These are phyloP conservation scores for Mycena leptocephala DNA, from an alignment of 768 basidiomycete genomes.

Conservation along the genomic window DNA sequence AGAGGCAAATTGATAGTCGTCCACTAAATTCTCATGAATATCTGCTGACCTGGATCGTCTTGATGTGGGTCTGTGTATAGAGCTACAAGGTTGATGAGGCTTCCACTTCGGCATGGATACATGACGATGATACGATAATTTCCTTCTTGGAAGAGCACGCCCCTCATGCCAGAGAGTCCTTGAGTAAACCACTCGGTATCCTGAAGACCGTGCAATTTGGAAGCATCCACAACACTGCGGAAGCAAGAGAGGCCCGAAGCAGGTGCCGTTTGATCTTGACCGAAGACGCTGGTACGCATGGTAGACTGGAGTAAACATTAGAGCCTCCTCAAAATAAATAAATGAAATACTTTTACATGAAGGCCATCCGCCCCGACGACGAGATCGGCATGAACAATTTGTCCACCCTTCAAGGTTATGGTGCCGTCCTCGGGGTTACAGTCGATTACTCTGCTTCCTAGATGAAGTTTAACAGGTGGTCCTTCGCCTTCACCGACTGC, in stretches of 20 bases:
- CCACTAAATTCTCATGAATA: neutral
- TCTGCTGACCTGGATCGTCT: constrained; percentile 18
- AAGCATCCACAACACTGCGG: constrained; percentile 23
- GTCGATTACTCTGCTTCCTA: constrained; percentile 4
- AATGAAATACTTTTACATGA: neutral
- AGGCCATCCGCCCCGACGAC: constrained; percentile 56
- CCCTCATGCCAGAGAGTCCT: constrained; percentile 8
- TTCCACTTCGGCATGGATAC: constrained; percentile 21
- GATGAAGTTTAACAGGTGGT: constrained; percentile 9
- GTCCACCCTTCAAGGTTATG: constrained; percentile 53
- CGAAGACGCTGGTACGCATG: constrained; percentile 21
- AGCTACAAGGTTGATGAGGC: constrained; percentile 17
- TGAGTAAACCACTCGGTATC: constrained; percentile 27
- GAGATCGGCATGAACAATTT: constrained; percentile 51
- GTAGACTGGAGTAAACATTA: constrained; percentile 10
- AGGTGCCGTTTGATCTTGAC: neutral
- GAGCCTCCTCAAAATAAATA: neutral
- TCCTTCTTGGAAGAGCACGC: neutral
- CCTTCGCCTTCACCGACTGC: constrained; percentile 21
- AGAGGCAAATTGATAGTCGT: neutral
- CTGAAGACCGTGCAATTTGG: neutral
- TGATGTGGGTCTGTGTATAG: constrained; percentile 19
- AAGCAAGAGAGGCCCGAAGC: constrained; percentile 21
- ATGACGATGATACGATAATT: neutral
- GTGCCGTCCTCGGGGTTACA: constrained; percentile 45